Evolutionary conservation across 306 rosid species (phyloP), one percentile per base, ranked within the genome.

Genomic region (Spatholobus suberectus): DNA sequence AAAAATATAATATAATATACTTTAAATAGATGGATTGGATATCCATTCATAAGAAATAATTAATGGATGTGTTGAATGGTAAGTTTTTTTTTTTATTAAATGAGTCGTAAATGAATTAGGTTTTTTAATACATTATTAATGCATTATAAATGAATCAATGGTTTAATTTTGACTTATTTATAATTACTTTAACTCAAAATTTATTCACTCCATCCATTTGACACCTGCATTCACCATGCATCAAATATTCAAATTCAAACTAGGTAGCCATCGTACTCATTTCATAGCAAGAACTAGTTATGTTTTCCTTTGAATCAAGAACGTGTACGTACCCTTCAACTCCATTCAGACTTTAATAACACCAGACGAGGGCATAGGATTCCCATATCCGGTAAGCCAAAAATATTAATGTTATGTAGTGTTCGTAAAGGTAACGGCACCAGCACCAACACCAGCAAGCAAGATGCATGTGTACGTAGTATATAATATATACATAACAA

Each of bases 391-490:
- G 55, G 71, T 71, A 72, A 71, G 13, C 58, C 54, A 43, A 38
- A 70, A 69, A 38, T 29, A 88, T 80, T 84, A 89, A 84, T 89
- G 89, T 35, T 43, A 77, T 71, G 82, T 35, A 90, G 92, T 82
- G 90, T 87, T 85, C 97, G 97, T 91, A 68, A 90, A 90, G 96
- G 87, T 75, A 86, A 93, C 94, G 96, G 91, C 90, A 84, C 83
- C 85, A 76, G 43, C 75, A 71, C n/a, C n/a, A n/a, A n/a, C 37
- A 55, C 77, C 51, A 47, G 40, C 7, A 75, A 73, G 77, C 82
- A 80, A 71, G 63, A 57, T 58, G 84, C 84, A 82, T 82, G 86
- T 78, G 15, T 23, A 26, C 2, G 29, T 9, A 43, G 35, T 34
- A 34, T 35, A 57, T 51, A 49, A 65, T 65, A 21, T 65, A 65